Evolutionary conservation across 2,329 filamentous ascomycete species (phyloP), one percentile per base, ranked within the genome.

Genomic region (Talaromyces sp.): DNA sequence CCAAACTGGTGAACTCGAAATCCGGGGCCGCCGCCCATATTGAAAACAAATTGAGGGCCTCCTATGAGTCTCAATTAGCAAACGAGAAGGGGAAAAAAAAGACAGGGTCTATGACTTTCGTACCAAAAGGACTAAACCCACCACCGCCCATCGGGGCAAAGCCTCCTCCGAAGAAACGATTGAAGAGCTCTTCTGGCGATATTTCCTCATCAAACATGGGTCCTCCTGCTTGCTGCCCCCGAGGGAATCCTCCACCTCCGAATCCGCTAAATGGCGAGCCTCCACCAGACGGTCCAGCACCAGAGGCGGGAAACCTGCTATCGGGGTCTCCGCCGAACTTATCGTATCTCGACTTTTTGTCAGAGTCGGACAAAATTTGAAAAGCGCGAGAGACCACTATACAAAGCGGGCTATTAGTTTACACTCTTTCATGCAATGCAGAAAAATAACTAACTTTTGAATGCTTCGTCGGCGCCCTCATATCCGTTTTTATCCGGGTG

Each of bases 401-500:
- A n/a, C n/a, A n/a, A n/a, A n/a, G n/a, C n/a, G n/a, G n/a, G n/a
- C n/a, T n/a, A n/a, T n/a, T n/a, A n/a, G n/a, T n/a, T n/a, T n/a
- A n/a, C n/a, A 26, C 56, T 14, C 56, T 14, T 32, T 41, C 17
- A 35, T 27, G 43, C 9, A 55, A 46, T 7, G 7, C 2, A 56
- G 27, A 31, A 58, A 53, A 7, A 46, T 46, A 54, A 77, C 82
- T 75, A 71, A 86, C 84, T 90, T 81, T 99, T 99, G 80, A 99
- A 99, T 32, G 94, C 94, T 79, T 99, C 94, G 74, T 97, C 94
- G 59, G 94, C 93, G 62, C 95, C 87, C 41, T 93, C 88, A 74
- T 97, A 92, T 56, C 92, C 92, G 82, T 99, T 99, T 81, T 99
- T 99, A 81, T 99, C 94, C 64, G 94, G 94, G 81, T 99, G 94